Evolutionary conservation across 306 rosid genomes (phyloP).

Genomic region (Arachis hypogaea): DNA sequence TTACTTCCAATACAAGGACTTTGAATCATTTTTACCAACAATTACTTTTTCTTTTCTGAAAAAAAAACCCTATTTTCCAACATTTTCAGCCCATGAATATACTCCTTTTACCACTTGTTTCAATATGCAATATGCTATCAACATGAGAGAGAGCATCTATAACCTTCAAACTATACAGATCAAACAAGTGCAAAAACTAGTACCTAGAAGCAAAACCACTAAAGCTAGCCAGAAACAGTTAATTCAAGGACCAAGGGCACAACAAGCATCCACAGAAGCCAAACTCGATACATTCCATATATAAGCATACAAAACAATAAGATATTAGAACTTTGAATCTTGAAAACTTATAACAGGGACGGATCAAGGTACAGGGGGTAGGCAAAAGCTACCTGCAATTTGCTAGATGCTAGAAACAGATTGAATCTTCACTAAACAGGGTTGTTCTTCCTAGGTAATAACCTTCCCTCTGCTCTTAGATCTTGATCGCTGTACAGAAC

Average conservation of each 20-base stretch:
- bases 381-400: slow-evolving; percentile 38
- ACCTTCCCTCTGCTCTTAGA: slow-evolving; percentile 35
- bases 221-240: slow-evolving; percentile 5
- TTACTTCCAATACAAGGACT: neutral
- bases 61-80: neutral
- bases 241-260: neutral
- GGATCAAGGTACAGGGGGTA: slow-evolving; percentile 19
- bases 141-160: neutral
- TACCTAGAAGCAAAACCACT: neutral
- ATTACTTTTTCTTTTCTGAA: neutral
- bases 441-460: slow-evolving; percentile 38
- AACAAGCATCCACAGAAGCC: too few relatives aligned
- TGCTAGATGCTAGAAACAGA: slow-evolving; percentile 27
- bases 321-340: neutral
- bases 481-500: slow-evolving; percentile 32
- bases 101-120: neutral
- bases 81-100: neutral
- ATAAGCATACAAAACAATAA: slow-evolving; percentile 11
- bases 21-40: neutral
- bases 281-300: neutral
- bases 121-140: neutral
- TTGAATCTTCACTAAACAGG: slow-evolving; percentile 31
- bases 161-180: neutral
- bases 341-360: slow-evolving; percentile 20
- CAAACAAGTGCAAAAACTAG: neutral